Base-by-base conservation (phyloP, 176 grass and related monocot species). In the Coix lacrymajobi region DNA sequence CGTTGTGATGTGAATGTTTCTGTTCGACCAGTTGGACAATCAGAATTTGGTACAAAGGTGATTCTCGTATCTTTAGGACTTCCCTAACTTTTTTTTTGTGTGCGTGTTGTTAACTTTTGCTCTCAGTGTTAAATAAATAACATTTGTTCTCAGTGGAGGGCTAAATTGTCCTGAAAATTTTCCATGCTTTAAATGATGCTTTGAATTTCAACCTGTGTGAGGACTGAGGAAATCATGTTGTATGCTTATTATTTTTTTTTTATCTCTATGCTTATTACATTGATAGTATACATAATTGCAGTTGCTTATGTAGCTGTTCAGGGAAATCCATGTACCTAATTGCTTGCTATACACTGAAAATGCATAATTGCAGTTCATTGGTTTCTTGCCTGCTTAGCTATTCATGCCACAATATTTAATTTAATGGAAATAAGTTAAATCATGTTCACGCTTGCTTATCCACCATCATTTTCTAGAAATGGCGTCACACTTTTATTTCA, bases 1-100 rank as follows among this genome's bases (percentile, higher is more conserved):
- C 90, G 96, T 49, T 98, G 96, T 82, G 96, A 98, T 82, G 94
- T 97, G n/a, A 97, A 97, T 88, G 84, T 97, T 76, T 97, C 94
- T 29, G 82, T 97, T 10, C 81, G 92, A 2, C 91, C 96, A 57
- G 12, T 81, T 89, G 92, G 87, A 51, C 92, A 95, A 86, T 74
- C 78, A 41, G 83, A 95, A 54, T 98, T 98, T 49, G 96, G 96
- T 76, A 95, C 96, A 75, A 98, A 95, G 96, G 96, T 98, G 88
- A 79, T 68, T 3, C 28, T 10, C 39, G 19, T 19, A 66, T 28
- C 32, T 78, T 80, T 26, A 41, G 6, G 54, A 76, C 10, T 87
- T 62, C 8, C 19, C 40, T 4, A 69, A 61, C 28, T 64, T 57
- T 25, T 1, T 25, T 73, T 15, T n/a, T 85, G 17, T 45, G 4